Evolutionary conservation across 441 rosid species (phyloP), one percentile per base, ranked within the genome.

Genomic region (Corymbia calophylla): DNA sequence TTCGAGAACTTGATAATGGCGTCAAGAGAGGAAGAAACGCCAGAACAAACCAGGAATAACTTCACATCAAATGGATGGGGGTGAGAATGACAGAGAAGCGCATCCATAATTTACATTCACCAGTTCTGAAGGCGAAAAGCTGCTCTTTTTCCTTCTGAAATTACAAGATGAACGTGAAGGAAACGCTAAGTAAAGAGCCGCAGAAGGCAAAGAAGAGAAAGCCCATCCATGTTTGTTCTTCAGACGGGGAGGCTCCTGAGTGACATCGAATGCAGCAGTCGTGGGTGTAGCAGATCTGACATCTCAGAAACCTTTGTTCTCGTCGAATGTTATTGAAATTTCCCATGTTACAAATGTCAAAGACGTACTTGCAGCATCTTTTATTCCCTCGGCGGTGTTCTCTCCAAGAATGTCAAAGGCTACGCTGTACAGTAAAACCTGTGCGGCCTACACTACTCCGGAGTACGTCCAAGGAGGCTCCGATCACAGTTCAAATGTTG

Each of bases 401-500:
- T 77, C 51, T 21, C 51, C 84, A 9, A 11, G 81, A 70, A 32
- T 19, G 48, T 70, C 81, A 10, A 70, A 35, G 39, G 29, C 6
- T 58, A 60, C 31, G 29, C 86, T 18, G 53, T 21, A 39, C 29
- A 80, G 25, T 11, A 25, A 35, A 48, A 80, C 9, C 53, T 3
- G n/a, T 14, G 86, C 44, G 53, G 53, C 51, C 48, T 44, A 39
- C 15, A 16, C 27, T 35, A 21, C 9, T 80, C 14, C 9, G 51
- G 27, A 25, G 9, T 27, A 51, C 13, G 15, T 51, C 32, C 32
- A 10, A 68, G 17, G 25, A 21, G 12, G 84, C 16, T 80, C 55
- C 56, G 17, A 86, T 95, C 91, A 95, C 56, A 92, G 92, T 86
- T 96, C 94, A 90, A 97, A 97, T 0, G 96, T 93, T 1, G 98